Evolutionary conservation across 176 grass and related monocot genomes (phyloP).

Genomic region (Carex parvula): DNA sequence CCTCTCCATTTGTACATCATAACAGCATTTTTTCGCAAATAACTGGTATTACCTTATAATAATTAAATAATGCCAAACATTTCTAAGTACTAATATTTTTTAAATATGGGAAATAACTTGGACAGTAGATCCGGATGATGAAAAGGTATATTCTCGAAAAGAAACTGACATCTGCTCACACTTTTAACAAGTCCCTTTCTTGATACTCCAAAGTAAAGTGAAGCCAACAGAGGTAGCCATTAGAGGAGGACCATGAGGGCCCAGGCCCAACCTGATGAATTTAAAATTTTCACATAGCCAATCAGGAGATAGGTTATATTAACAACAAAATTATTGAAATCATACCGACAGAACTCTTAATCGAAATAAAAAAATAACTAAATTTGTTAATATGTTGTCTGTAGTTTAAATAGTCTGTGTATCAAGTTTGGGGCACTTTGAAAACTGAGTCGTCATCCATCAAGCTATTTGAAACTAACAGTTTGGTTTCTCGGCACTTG

Average conservation of each 20-base stretch:
- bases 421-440: neutral
- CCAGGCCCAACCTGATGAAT: neutral
- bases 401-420: neutral
- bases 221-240: neutral
- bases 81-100: neutral
- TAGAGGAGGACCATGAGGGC: neutral
- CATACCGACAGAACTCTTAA: neutral
- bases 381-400: neutral
- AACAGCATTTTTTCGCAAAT: neutral
- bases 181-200: neutral
- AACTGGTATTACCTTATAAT: neutral
- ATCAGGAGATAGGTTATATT: neutral
- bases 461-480: neutral
- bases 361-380: neutral
- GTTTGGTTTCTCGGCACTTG: neutral
- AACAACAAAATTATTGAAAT: neutral
- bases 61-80: neutral
- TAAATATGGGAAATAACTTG: neutral
- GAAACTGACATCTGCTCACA: neutral
- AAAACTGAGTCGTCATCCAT: neutral
- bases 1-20: neutral
- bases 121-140: neutral
- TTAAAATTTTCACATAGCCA: neutral
- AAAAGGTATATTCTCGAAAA: neutral
- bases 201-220: neutral